Conservation (phyloP, 2,329 filamentous ascomycete species). For the Calonectria hawksworthii region DNA sequence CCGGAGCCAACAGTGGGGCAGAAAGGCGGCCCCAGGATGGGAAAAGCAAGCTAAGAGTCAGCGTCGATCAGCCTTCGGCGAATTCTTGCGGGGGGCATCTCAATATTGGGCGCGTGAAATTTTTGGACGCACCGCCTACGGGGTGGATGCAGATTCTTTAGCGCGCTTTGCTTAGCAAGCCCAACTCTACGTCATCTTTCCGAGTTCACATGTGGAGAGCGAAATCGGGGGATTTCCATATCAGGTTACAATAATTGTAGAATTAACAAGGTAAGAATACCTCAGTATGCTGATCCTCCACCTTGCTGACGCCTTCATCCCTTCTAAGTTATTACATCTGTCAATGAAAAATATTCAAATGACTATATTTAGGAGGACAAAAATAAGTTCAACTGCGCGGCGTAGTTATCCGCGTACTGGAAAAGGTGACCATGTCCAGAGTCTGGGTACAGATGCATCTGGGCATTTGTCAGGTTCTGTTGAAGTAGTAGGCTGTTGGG, state of each 20-base stretch:
- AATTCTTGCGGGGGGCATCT: neutral
- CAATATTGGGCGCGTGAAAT: neutral
- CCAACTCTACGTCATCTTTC: neutral
- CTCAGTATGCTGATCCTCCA: neutral
- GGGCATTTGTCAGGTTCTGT: too few species aligned
- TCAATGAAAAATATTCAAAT: neutral
- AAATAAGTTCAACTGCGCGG: neutral
- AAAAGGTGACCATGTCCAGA: neutral
- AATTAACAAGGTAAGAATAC: neutral
- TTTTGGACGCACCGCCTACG: neutral
- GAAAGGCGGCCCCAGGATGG: neutral
- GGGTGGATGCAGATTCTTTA: neutral
- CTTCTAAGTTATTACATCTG: fast-evolving
- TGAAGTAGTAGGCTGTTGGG: too few species aligned
- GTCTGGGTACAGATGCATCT: too few species aligned
- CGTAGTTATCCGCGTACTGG: neutral
- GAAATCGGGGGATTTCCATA: neutral
- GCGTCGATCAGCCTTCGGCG: neutral
- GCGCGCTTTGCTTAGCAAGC: neutral
- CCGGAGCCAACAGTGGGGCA: neutral
- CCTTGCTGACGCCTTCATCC: neutral
- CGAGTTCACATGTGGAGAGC: neutral
- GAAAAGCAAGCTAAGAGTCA: neutral
- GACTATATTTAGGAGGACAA: neutral
- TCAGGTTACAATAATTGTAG: neutral